A percentile compares a stretch with the other conserved stretches of the same genome.
phyloP scores from a whole-genome alignment of 768 basidiomycete genomes.

The Inosperma sp. region DNA sequence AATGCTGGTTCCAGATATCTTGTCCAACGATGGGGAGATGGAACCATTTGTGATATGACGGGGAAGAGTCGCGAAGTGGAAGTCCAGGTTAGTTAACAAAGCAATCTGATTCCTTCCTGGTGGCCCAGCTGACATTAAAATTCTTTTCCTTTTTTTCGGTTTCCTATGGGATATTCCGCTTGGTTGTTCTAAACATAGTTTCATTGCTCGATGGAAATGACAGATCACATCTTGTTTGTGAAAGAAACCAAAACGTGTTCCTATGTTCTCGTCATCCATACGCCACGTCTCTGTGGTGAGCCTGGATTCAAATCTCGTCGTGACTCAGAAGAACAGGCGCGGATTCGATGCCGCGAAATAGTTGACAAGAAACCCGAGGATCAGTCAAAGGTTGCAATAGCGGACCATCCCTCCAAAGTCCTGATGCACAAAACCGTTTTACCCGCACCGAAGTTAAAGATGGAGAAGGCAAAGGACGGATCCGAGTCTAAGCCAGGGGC shows the following conservation, averaged over 20 bases:
- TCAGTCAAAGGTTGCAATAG: constrained; percentile 39
- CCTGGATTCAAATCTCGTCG: constrained; percentile 84
- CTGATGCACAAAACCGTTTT: constrained; percentile 48
- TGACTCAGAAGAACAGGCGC: constrained; percentile 60
- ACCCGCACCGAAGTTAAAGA: constrained; percentile 33
- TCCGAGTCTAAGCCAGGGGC: constrained; percentile 23
- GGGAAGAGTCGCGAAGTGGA: constrained; percentile 84
- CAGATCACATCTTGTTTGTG: constrained; percentile 85
- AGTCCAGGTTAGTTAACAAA: constrained; percentile 67
- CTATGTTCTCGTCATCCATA: constrained; percentile 91
- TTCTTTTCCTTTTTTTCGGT: constrained; percentile 15
- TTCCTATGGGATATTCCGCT: constrained; percentile 6
- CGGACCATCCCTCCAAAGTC: constrained; percentile 53
- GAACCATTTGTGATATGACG: constrained; percentile 91
- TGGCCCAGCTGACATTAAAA: constrained; percentile 15
- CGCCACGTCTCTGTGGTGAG: constrained; percentile 88
- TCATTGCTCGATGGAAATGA: constrained; percentile 93
- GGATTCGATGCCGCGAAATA: constrained; percentile 78
- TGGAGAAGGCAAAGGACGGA: constrained; percentile 14
- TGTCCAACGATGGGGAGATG: constrained; percentile 87
- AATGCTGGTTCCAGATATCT: constrained; percentile 84
- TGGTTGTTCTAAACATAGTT: constrained; percentile 49
- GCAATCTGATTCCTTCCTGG: constrained; percentile 17
- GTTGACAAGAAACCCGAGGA: constrained; percentile 37
- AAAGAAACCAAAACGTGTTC: constrained; percentile 93